Evolutionary conservation across 2,329 filamentous ascomycete species (phyloP), one percentile per base, ranked within the genome.

Genomic region (Arthrobotrys musiformis): DNA sequence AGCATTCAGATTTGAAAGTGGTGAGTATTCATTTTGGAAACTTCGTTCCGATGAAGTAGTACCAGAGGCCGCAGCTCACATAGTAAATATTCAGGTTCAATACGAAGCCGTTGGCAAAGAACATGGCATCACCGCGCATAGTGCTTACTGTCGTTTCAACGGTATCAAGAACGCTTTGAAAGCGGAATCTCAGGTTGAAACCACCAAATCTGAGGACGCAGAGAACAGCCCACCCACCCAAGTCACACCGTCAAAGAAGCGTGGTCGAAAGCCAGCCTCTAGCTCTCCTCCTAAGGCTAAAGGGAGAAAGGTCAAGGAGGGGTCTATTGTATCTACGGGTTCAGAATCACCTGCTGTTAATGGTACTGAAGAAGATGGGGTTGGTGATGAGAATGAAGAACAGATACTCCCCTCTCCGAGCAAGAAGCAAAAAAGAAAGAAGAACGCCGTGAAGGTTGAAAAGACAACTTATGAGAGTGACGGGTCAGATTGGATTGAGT

Each of bases 61-160:
- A n/a, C n/a, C n/a, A n/a, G n/a, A n/a, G n/a, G n/a, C n/a, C n/a
- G n/a, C n/a, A n/a, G n/a, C 26, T 50, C 7, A 33, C 22, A 35
- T 22, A 19, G 7, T 7, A 9, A 35, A 15, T 48, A 13, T 24
- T 4, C 19, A 77, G 73, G 58, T 70, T 13, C 22, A 77, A 33
- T 67, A 70, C 50, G 73, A 48, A 24, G 73, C 73, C 17, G 61
- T 77, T 19, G 73, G 73, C 28, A 54, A 61, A 33, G 73, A 77
- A 54, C 66, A 70, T 26, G 73, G 73, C 0, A 77, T 77, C 24
- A 77, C 64, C 40, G 19, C 50, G 4, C 73, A 77, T 46, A 70
- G 66, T 15, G 73, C 73, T 9, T 77, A 77, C 37, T 72, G 74
- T 17, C 67, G 74, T 17, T 72, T 68, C 35, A 70, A 78, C 24